Conservation (phyloP, 1,284 basidiomycete species). For the Peniophora sp. region DNA sequence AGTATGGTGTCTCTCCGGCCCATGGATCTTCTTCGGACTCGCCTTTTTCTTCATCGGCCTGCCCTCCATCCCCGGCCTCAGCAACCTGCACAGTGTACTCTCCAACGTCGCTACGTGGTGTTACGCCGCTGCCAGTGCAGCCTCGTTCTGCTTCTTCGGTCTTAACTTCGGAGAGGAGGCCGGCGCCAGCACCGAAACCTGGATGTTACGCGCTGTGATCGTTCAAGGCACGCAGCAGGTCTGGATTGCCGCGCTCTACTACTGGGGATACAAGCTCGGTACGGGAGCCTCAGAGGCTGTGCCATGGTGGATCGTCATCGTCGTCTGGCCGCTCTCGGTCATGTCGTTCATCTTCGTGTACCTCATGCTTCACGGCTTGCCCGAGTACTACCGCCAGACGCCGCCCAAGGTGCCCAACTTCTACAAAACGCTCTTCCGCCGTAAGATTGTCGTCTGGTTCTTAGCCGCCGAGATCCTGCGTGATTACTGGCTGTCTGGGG, state of each 20-base stretch:
- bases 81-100: slow-evolving; percentile 54
- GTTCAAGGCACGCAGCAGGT: slow-evolving; percentile 92
- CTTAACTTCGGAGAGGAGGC: slow-evolving; percentile 95
- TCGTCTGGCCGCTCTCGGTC: slow-evolving; percentile 77
- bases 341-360: slow-evolving; percentile 74
- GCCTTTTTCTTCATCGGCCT: slow-evolving; percentile 88
- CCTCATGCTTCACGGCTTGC: slow-evolving; percentile 78
- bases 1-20: slow-evolving; percentile 75
- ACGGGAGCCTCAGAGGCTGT: slow-evolving; percentile 36
- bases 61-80: slow-evolving; percentile 69
- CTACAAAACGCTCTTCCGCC: slow-evolving; percentile 77
- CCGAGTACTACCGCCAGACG: slow-evolving; percentile 82
- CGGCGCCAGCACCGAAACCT: slow-evolving; percentile 86
- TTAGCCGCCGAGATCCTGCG: slow-evolving; percentile 81
- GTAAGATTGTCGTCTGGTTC: slow-evolving; percentile 92
- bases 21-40: slow-evolving; percentile 84
- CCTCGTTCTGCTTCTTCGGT: slow-evolving; percentile 88
- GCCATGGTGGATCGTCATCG: slow-evolving; percentile 75
- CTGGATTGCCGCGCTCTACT: slow-evolving; percentile 92
- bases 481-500: slow-evolving; percentile 90
- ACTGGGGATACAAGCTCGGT: slow-evolving; percentile 83
- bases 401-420: slow-evolving; percentile 92
- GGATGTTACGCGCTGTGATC: slow-evolving; percentile 82
- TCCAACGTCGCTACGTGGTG: slow-evolving; percentile 80
- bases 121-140: slow-evolving; percentile 85